Base-by-base conservation (phyloP, 2,329 filamentous ascomycete species). In the Periconia macrospinosa region DNA sequence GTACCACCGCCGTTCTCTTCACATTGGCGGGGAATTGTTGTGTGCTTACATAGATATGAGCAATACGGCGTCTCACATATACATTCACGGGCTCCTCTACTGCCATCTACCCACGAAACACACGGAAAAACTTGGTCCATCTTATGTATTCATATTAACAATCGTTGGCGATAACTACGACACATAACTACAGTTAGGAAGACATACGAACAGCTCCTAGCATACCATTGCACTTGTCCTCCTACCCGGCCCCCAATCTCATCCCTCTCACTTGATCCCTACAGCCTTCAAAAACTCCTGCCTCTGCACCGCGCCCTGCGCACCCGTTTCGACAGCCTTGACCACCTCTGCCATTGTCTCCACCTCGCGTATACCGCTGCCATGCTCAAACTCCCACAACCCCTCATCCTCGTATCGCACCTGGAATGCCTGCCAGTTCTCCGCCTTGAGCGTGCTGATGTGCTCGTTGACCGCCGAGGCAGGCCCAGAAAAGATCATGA, bases 381-480 rank as follows among this genome's bases (percentile, higher is more conserved):
- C 74, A 56, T 78, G 75, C 49, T 52, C 59, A 57, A 79, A 76
- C 2, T 52, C 47, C 76, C 77, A 78, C 20, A 61, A 55, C 50
- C 73, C 58, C 3, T 69, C 69, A 18, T 62, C 66, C 43, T 79
- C 76, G 35, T 74, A 66, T 7, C 77, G 64, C 9, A 79, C 72
- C 55, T 79, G 76, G 49, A 79, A 79, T 0, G 77, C 77, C 43
- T 73, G 68, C 77, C 77, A 79, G 18, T 78, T 78, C 55, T 74
- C 68, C 15, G 62, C 62, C 52, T 78, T 79, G 17, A 79, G 62
- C 18, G 67, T 68, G 37, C 70, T 71, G 35, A 79, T 71, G 54
- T 79, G 77, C 41, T 75, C 74, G 42, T 66, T 63, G 20, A 79
- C 75, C 1, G 69, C 69, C 11, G 51, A 42, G 0, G 60, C 56